A percentile compares a stretch with the other conserved stretches of the same genome.
These are phyloP conservation scores for Camptophora hylomeconis DNA, from an alignment of 2,329 filamentous ascomycete species.

Conservation along the genomic window DNA sequence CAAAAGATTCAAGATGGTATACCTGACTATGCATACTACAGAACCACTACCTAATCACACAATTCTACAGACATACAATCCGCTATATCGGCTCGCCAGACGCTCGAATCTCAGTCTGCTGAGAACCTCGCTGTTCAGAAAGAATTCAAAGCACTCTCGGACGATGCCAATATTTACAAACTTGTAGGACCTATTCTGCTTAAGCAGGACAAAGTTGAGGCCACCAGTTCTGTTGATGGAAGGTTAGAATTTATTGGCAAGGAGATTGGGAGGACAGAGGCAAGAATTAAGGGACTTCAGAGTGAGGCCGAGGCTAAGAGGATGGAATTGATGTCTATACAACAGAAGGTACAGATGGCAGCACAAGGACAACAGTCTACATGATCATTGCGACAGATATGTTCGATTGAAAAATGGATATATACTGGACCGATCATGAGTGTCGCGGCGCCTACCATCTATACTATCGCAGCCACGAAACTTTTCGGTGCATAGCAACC, in stretches of 20 bases:
- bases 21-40: slow-evolving; percentile 7
- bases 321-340: slow-evolving; percentile 38
- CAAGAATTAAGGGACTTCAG: slow-evolving; percentile 50
- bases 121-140: slow-evolving; percentile 72
- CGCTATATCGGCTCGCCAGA: slow-evolving; percentile 67
- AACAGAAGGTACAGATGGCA: slow-evolving; percentile 16
- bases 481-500: too few relatives aligned
- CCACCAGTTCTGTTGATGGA: slow-evolving; percentile 78
- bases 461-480: too few relatives aligned
- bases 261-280: slow-evolving; percentile 66
- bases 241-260: slow-evolving; percentile 84
- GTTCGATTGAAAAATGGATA: too few relatives aligned
- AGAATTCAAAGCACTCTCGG: slow-evolving; percentile 70
- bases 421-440: too few relatives aligned
- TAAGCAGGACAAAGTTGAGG: slow-evolving; percentile 88
- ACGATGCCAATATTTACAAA: slow-evolving; percentile 89
- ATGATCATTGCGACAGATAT: too few relatives aligned
- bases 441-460: too few relatives aligned
- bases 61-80: slow-evolving; percentile 59
- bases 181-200: slow-evolving; percentile 81
- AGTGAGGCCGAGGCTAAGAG: slow-evolving; percentile 53
- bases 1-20: slow-evolving; percentile 73
- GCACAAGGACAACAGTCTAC: slow-evolving; percentile 14
- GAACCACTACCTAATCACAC: slow-evolving; percentile 3
- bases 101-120: slow-evolving; percentile 80